Conservation (phyloP, 1,284 basidiomycete species). For the Somion occarium region DNA sequence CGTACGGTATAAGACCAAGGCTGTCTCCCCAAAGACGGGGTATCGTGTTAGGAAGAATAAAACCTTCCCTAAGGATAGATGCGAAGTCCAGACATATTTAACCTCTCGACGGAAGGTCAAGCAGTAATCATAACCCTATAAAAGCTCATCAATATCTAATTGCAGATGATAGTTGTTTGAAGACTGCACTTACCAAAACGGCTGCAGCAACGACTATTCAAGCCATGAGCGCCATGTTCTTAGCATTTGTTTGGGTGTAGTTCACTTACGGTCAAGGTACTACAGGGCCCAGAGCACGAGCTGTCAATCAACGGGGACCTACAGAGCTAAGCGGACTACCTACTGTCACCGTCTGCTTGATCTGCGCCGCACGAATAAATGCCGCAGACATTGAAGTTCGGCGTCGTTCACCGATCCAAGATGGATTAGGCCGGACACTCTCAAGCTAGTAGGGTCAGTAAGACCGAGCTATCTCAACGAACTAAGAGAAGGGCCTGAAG, state of each 20-base stretch:
- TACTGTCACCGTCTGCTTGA: conserved; percentile 8
- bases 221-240: not conserved
- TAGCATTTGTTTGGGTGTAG: not conserved
- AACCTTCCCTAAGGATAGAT: conserved; percentile 5
- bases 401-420: too few species aligned
- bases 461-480: too few species aligned
- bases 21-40: conserved; percentile 9
- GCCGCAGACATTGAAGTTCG: conserved; percentile 1
- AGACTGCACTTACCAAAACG: conserved; percentile 3
- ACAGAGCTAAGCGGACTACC: not conserved
- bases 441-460: too few species aligned
- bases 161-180: not conserved
- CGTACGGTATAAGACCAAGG: conserved; percentile 10
- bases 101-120: not conserved
- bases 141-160: not conserved
- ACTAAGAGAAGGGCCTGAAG: too few species aligned
- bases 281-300: not conserved
- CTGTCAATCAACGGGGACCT: not conserved
- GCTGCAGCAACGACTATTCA: conserved; percentile 6
- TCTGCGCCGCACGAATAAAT: conserved; percentile 3
- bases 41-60: conserved; percentile 11
- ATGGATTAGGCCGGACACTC: too few species aligned
- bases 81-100: conserved; percentile 6
- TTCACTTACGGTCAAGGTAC: conserved; percentile 7
- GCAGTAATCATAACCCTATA: conserved; percentile 5